Evolutionary conservation across 73 alveolate genomes (phyloP).

Genomic region (Paramecium sonneborni): DNA sequence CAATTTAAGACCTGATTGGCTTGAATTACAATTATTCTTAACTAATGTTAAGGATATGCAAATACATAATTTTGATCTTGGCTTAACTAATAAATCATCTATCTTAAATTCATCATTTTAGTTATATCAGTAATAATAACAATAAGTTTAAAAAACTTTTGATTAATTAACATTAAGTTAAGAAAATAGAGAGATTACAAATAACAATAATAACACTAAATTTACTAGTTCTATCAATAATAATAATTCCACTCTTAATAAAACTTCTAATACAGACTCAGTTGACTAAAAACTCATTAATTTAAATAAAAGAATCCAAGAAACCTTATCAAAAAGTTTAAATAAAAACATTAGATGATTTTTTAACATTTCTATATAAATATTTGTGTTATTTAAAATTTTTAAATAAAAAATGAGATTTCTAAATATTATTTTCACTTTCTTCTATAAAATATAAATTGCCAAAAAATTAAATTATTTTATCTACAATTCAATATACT

Average conservation of each 20-base stretch:
- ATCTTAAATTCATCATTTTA: neutral
- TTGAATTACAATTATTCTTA: neutral
- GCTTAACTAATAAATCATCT: neutral
- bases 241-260: neutral
- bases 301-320: constrained; percentile 34
- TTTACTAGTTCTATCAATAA: neutral
- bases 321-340: constrained; percentile 13
- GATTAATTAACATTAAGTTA: neutral
- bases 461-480: no score
- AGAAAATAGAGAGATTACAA: neutral
- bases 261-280: neutral
- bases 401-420: no score
- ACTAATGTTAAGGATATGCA: neutral
- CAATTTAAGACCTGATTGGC: constrained; percentile 52
- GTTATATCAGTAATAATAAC: neutral
- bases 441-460: no score
- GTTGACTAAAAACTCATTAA: constrained; percentile 12
- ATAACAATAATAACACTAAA: neutral
- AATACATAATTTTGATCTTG: neutral
- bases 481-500: no score
- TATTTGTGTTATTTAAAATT: no score
- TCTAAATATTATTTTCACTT: no score
- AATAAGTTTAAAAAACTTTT: neutral
- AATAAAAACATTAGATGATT: constrained; percentile 12
- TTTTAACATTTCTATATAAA: neutral